These are phyloP conservation scores for Peronosclerospora sorghi DNA, from an alignment of 352 stramenopile genomes.

Conservation along the genomic window DNA sequence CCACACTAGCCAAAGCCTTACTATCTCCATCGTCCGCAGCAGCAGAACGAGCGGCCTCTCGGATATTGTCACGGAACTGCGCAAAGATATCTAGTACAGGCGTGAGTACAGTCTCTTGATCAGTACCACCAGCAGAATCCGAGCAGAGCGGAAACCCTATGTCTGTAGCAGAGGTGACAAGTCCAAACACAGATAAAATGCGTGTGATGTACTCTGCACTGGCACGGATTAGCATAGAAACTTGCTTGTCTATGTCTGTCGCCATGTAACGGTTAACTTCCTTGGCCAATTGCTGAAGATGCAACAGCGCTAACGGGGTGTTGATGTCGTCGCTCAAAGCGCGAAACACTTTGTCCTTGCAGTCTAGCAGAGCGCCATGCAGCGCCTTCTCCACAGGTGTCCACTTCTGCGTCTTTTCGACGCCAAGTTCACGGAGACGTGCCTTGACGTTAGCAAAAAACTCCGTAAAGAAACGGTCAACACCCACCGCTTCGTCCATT, in stretches of 20 bases:
- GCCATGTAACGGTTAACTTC: constrained; percentile 80
- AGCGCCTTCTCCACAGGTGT: constrained; percentile 64
- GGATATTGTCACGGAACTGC: constrained; percentile 80
- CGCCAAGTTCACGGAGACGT: constrained; percentile 58
- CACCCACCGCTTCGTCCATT: constrained; percentile 84
- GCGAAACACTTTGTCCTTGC: constrained; percentile 70
- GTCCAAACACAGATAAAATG: constrained; percentile 78
- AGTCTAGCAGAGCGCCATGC: constrained; percentile 45
- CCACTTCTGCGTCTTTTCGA: constrained; percentile 78
- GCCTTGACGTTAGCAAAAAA: constrained; percentile 93
- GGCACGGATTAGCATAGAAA: constrained; percentile 73
- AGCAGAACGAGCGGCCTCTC: constrained; percentile 50
- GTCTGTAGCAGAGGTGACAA: constrained; percentile 57
- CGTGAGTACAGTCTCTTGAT: constrained; percentile 74
- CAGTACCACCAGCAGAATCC: constrained; percentile 23
- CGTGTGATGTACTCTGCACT: constrained; percentile 83
- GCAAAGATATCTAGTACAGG: constrained; percentile 86
- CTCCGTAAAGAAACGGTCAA: constrained; percentile 87
- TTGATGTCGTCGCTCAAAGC: constrained; percentile 87
- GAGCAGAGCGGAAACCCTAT: constrained; percentile 72
- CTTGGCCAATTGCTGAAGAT: constrained; percentile 73
- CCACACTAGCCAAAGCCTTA: constrained; percentile 48
- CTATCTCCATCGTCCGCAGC: constrained; percentile 24
- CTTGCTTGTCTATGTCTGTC: constrained; percentile 33
- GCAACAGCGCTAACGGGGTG: constrained; percentile 71